Conservation (phyloP, 1,284 basidiomycete species). For the Rhodotorula glutinis region DNA sequence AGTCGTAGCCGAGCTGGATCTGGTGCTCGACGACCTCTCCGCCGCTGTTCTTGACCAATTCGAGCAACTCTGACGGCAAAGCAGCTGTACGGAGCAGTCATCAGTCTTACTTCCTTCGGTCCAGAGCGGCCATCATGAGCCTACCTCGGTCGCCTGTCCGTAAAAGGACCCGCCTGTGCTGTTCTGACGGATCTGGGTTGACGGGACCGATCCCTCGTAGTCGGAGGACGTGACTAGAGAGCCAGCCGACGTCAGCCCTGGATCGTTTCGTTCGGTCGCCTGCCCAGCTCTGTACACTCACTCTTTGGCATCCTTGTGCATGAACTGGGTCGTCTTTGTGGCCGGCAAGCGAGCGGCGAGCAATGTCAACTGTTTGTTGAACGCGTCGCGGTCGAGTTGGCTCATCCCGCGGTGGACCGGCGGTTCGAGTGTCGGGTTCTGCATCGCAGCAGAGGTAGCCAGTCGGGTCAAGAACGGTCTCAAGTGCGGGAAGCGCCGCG, state of each 20-base stretch:
- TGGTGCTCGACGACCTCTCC: slow-evolving; percentile 60
- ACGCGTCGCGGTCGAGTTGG: slow-evolving; percentile 61
- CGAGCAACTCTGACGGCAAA: slow-evolving; percentile 53
- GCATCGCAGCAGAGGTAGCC: background rate
- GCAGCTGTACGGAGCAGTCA: slow-evolving; percentile 53
- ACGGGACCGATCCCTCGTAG: slow-evolving; percentile 48
- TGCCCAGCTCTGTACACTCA: slow-evolving; percentile 43
- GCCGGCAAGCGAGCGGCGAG: slow-evolving; percentile 65
- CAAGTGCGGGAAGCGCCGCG: background rate
- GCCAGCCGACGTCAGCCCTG: slow-evolving; percentile 33
- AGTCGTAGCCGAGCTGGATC: slow-evolving; percentile 70
- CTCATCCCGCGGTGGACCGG: slow-evolving; percentile 48
- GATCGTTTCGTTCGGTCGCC: too few species aligned
- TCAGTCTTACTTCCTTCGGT: background rate
- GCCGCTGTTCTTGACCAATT: slow-evolving; percentile 58
- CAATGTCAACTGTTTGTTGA: slow-evolving; percentile 62
- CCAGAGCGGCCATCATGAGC: too few species aligned
- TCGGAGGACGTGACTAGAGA: slow-evolving; percentile 54
- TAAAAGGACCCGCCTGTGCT: slow-evolving; percentile 62
- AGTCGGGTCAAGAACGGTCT: background rate
- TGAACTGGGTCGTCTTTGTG: slow-evolving; percentile 57
- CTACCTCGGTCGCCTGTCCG: slow-evolving; percentile 60
- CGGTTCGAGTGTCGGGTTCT: slow-evolving; percentile 35
- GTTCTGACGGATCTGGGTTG: slow-evolving; percentile 55
- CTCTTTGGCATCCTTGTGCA: slow-evolving; percentile 52